These are phyloP conservation scores for Fusarium armeniacum DNA, from an alignment of 2,329 filamentous ascomycete genomes.

Conservation along the genomic window DNA sequence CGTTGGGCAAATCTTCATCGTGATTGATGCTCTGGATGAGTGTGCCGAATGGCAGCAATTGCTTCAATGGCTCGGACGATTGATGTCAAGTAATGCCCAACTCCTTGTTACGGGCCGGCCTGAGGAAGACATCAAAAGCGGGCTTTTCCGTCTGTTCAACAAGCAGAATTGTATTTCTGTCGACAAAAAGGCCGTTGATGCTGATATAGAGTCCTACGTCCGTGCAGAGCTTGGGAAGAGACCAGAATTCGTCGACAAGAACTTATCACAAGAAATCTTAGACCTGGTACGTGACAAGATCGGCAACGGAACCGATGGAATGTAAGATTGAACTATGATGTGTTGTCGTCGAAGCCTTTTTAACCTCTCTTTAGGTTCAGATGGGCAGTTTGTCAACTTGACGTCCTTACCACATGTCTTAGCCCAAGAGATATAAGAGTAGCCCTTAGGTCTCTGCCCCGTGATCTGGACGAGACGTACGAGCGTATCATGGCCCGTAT, in stretches of 20 bases:
- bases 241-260: constrained; percentile 36
- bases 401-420: too few species aligned
- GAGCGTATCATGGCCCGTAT: too few species aligned
- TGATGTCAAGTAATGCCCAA: constrained; percentile 2
- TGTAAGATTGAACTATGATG: constrained; percentile 42
- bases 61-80: neutral
- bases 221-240: constrained; percentile 31
- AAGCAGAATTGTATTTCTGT: constrained; percentile 31
- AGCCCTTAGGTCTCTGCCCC: too few species aligned
- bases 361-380: too few species aligned
- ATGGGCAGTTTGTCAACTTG: too few species aligned
- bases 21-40: neutral
- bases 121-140: constrained; percentile 9
- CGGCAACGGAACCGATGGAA: constrained; percentile 47
- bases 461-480: too few species aligned
- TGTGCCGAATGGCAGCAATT: neutral
- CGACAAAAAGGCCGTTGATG: constrained; percentile 34
- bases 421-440: too few species aligned
- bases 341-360: too few species aligned
- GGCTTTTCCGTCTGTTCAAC: too few species aligned
- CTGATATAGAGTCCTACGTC: constrained; percentile 38
- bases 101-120: constrained; percentile 41
- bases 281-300: constrained; percentile 11
- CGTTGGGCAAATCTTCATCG: too few species aligned
- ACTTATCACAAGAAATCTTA: constrained; percentile 22